Evolutionary conservation across 352 stramenopile species (phyloP), one percentile per base, ranked within the genome.

Genomic region (Albugo candida): DNA sequence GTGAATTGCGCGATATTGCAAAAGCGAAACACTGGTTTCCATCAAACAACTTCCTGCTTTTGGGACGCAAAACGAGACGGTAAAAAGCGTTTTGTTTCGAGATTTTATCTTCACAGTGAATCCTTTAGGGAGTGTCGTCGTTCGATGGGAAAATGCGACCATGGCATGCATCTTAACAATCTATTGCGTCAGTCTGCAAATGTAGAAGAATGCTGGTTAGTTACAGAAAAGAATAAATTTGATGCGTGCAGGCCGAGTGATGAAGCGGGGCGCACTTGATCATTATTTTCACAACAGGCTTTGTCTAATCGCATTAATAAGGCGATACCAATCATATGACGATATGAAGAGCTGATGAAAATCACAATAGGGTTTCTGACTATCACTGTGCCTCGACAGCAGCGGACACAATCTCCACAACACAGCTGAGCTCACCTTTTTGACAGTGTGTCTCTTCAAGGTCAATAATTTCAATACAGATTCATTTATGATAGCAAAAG

Each of bases 1-100:
- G 79, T 88, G 21, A 84, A 92, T 59, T 83, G 73, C 58, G 77
- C 75, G 40, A 73, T 92, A 47, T 58, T 92, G n/a, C 79, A 92
- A 56, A 92, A 92, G 70, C 65, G 76, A 17, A 92, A 92, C 49
- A 71, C 76, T 12, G 76, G 79, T 39, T 86, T 71, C 51, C 79
- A 92, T 61, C 86, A 74, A 54, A 89, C 83, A 53, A 88, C 76
- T 38, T 69, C 79, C 20, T 89, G 76, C 54, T 87, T 87, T 59
- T 92, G 79, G 79, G 76, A 92, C 50, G 68, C 79, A 24, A 60
- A 85, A 35, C 78, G 72, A 24, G 79, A 92, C 49, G 79, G 77
- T 87, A 45, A n/a, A n/a, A n/a, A n/a, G n/a, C 50, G 72, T 49
- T 5, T 20, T 12, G 35, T 50, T 2, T 55, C 83, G 71, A 73